phyloP scores from a whole-genome alignment of 148 eudicot genomes.

The Linanthus parryae region DNA sequence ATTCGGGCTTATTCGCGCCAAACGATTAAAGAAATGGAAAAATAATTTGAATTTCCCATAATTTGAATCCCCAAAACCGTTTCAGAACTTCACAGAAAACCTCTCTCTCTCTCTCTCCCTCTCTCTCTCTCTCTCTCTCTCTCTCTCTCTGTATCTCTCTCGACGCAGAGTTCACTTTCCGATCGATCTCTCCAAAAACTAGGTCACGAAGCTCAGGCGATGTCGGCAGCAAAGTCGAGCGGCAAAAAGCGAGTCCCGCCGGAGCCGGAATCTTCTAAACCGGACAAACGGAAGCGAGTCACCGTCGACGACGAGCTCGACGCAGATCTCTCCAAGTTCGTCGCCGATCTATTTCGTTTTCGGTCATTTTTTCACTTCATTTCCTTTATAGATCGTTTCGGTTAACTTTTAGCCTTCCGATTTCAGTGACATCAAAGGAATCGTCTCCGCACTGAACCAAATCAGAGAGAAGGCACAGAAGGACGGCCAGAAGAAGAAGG shows the following conservation, averaged over 20 bases:
- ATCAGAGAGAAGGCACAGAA: slow-evolving; percentile 77
- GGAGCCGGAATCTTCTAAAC: slow-evolving; percentile 30
- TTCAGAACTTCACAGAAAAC: too few relatives aligned
- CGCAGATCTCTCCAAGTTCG: slow-evolving; percentile 50
- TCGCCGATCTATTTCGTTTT: background rate
- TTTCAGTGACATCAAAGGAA: slow-evolving; percentile 85
- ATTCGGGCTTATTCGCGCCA: too few relatives aligned
- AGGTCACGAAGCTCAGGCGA: background rate
- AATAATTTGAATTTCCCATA: too few relatives aligned
- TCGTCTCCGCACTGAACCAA: slow-evolving; percentile 63
- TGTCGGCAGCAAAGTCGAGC: slow-evolving; percentile 48
- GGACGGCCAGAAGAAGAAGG: slow-evolving; percentile 85
- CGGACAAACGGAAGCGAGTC: slow-evolving; percentile 40
- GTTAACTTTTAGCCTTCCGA: slow-evolving; percentile 1
- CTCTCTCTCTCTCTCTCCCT: background rate
- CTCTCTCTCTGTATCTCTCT: slow-evolving; percentile 6
- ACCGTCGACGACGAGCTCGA: slow-evolving; percentile 48
- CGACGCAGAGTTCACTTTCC: background rate
- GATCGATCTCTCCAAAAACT: background rate
- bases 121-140: slow-evolving; percentile 1
- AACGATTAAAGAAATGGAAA: too few relatives aligned
- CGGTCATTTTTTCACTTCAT: background rate
- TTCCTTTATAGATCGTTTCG: background rate
- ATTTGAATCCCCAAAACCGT: background rate
- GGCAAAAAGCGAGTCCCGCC: slow-evolving; percentile 27